Base-by-base conservation (phyloP, 495 filamentous ascomycete species). In the Bathelium albidoporum region DNA sequence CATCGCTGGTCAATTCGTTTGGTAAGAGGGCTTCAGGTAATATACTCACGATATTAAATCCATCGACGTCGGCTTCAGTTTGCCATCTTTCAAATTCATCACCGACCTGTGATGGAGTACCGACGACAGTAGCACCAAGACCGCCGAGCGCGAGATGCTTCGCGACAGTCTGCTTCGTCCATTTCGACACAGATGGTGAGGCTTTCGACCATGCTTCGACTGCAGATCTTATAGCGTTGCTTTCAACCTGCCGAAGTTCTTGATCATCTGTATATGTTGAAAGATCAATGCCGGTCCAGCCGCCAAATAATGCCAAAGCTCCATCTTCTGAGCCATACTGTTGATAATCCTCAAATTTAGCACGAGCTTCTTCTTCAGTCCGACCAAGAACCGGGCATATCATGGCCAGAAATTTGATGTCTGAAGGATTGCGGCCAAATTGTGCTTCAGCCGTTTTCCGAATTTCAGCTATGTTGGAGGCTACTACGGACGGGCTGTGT, bases 261-360 rank as follows among this genome's bases (percentile, higher is more conserved):
- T 84, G 78, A 11, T 84, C 80, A 24, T 85, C 82, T 0, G 72
- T 73, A 65, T 84, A 84, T 59, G 72, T 62, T 26, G 71, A 65
- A 2, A 84, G 73, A 69, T 86, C 83, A 20, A 85, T 77, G 1
- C 82, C 83, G 7, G 82, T 83, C 82, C 83, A 85, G n/a, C 82
- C 83, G 7, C 82, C 82, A 67, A 85, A 87, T 44, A 85, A 68
- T 5, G 82, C 81, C 31, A 83, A 69, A 2, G 79, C 83, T 1
- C 83, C 84, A 67, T 85, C 83, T n/a, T 70, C 73, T 52, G 81
- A 81, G 14, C 78, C 82, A 68, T 84, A 84, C 44, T 75, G 69
- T 9, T 77, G 58, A 53, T 76, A 79, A 24, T 82, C 80, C 0
- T 70, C 72, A n/a, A 78, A 70, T 67, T 84, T 84, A 0, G 70